These are phyloP conservation scores for Backusella luteola DNA, from an alignment of 192 early-diverging fungal species.

Conservation along the genomic window DNA sequence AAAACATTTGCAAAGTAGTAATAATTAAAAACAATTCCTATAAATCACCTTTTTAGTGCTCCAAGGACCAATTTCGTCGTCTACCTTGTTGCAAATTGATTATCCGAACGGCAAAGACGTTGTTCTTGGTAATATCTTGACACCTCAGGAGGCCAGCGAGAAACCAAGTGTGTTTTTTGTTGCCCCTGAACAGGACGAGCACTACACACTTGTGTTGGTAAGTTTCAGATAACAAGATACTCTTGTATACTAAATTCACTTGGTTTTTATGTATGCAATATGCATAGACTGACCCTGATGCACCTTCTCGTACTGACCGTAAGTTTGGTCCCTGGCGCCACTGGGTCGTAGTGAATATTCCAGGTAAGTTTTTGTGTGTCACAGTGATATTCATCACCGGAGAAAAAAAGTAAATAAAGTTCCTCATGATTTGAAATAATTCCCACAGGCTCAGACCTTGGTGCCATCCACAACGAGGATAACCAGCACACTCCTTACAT, in stretches of 20 bases:
- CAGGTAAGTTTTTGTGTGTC: slow-evolving; percentile 18
- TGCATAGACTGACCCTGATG: slow-evolving; percentile 55
- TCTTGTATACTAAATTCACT: neutral
- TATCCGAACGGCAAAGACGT: slow-evolving; percentile 27
- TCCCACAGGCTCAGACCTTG: slow-evolving; percentile 12
- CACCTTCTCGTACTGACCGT: slow-evolving; percentile 44
- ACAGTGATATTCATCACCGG: neutral
- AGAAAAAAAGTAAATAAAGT: neutral
- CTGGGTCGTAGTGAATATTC: slow-evolving; percentile 55
- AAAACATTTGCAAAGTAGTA: neutral
- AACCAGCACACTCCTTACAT: slow-evolving; percentile 40
- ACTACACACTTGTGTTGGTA: slow-evolving; percentile 34
- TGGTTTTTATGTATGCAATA: neutral
- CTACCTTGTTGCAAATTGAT: slow-evolving; percentile 18
- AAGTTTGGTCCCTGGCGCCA: slow-evolving; percentile 52
- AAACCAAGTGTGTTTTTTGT: slow-evolving; percentile 23
- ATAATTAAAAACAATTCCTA: neutral
- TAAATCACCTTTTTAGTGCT: neutral
- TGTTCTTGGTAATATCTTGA: slow-evolving; percentile 28
- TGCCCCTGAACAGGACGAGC: slow-evolving; percentile 15
- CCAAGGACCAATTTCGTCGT: neutral
- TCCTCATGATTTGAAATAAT: neutral
- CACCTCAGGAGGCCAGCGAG: slow-evolving; percentile 13
- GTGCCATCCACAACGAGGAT: neutral
- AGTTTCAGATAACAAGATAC: neutral